Evolutionary conservation across 257 asterid genomes (phyloP).

Genomic region (Solanum megistacrolobum): DNA sequence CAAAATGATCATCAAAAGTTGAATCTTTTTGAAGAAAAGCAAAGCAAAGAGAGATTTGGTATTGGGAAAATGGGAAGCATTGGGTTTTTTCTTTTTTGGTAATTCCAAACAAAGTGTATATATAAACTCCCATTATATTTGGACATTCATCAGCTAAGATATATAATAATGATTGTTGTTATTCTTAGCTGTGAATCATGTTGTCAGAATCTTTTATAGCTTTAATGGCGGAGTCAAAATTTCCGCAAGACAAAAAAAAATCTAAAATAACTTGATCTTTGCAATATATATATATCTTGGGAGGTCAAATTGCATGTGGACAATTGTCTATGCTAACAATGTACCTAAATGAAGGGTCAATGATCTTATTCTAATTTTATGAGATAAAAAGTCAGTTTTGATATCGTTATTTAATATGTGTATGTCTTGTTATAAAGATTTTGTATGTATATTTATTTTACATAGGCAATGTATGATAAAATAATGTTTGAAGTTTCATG

Average conservation of each 20-base stretch:
- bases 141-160: neutral
- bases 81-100: neutral
- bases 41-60: neutral
- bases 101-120: neutral
- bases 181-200: neutral
- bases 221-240: too few relatives aligned
- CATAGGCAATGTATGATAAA: neutral
- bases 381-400: accelerated
- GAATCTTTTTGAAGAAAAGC: neutral
- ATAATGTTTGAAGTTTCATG: neutral
- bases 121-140: neutral
- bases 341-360: neutral
- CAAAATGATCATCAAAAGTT: neutral
- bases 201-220: neutral
- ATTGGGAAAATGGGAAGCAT: neutral
- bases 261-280: too few relatives aligned
- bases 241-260: too few relatives aligned
- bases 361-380: too few relatives aligned
- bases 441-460: neutral
- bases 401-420: neutral
- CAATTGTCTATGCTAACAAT: neutral
- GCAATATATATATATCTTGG: too few relatives aligned
- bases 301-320: neutral
- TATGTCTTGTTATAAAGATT: neutral
- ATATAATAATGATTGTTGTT: neutral